Base-by-base conservation (phyloP, 2,329 filamentous ascomycete genomes). In the Helicocarpus griseus region DNA sequence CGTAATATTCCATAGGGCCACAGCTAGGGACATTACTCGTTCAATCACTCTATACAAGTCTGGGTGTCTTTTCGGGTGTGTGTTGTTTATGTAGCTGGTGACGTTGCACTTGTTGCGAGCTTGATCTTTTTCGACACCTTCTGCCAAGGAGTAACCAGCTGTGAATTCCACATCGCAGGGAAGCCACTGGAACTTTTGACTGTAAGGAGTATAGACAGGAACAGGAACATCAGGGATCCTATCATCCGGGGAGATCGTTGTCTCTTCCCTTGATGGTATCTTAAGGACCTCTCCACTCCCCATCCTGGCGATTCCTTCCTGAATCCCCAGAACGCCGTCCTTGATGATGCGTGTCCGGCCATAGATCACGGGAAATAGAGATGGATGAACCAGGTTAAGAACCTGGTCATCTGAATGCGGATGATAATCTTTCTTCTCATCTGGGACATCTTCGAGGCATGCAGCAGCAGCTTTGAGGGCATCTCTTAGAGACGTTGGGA, bases 371-470 rank as follows among this genome's bases (percentile, higher is more conserved):
- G 67, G 65, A 48, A 64, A 70, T 4, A 69, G 56, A 0, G 82
- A 86, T 0, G 83, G 83, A 55, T 87, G 78, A 1, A 87, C 76
- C 0, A 87, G 66, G 60, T 87, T 77, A 1, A 84, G 73, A 0
- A 87, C 82, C 53, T 76, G 76, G 0, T 69, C 63, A 29, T 80
- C 68, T 0, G 77, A 80, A 2, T 74, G 69, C 0, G 82, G 82
- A 62, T 85, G 82, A 73, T 80, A 87, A 62, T 86, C 82, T 58
- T 79, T 79, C 31, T 69, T 47, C 0, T 66, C 48, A 4, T 78
- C 76, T 0, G 77, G 76, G 0, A 80, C 70, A 35, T 77, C 61
- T 57, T 85, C 77, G 1, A 87, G 65, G 0, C 63, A 64, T 1
- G 64, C 61, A 22, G 80, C 76, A 0, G 71, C 76, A 4, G 64